Base-by-base conservation (phyloP, 129 eudicot genomes). In the Logfia minima region DNA sequence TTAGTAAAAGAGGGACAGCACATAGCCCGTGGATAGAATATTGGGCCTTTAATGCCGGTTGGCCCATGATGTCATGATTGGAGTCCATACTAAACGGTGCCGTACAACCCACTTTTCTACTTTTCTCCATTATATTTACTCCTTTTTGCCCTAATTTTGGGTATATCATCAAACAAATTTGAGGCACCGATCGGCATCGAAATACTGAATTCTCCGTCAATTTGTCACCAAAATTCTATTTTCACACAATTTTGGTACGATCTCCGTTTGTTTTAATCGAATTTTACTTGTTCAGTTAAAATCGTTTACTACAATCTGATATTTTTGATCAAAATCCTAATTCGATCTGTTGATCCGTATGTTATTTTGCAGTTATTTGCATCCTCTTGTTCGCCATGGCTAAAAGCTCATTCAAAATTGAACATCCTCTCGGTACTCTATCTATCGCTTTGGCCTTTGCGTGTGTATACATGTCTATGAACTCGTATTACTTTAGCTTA, bases 341-440 rank as follows among this genome's bases (percentile, higher is more conserved):
- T 24, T 62, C 31, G 67, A 61, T 61, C 34, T 61, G 67, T 10
- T 60, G 23, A 58, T 19, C 52, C 13, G 48, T 39, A 7, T 39
- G 55, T 62, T 62, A 29, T 24, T 24, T 62, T 62, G n/a, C 67
- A 24, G 67, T 62, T 62, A 6, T 48, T 48, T 48, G 55, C 6
- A 48, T 45, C 17, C 53, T 3, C 18, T 65, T 65, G 39, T 31
- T 66, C 70, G 70, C 21, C 41, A 66, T 66, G 70, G 70, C 70
- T 31, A 65, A 65, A 34, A 65, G 70, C 39, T 65, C 70, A n/a
- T 66, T 66, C 70, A 66, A 66, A 66, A 21, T 66, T 19, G 70
- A 66, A 66, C 70, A 66, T 34, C 70, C 70, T 28, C 70, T 66
- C 41, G 70, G 70, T 32, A 66, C 6, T 28, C 13, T 28, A 4